phyloP scores from a whole-genome alignment of 108 stramenopile genomes.

The Aureococcus anophagefferens region DNA sequence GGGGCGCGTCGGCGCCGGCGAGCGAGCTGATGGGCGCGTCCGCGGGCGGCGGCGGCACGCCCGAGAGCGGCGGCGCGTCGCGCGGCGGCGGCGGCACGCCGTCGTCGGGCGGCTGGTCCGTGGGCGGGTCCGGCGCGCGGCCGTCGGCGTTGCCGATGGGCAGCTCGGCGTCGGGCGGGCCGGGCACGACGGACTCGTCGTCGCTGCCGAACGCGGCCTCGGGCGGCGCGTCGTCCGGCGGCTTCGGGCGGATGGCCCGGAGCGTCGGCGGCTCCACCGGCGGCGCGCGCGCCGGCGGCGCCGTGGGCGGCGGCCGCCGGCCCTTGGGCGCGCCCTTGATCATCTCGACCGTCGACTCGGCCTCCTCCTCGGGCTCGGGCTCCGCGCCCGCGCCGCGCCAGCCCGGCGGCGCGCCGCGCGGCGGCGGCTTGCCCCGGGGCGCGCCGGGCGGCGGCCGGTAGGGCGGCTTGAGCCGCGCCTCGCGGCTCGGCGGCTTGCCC shows the following conservation, averaged over 20 bases:
- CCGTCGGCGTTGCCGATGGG: no score
- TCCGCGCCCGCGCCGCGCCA: neutral
- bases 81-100: neutral
- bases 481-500: no score
- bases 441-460: slow-evolving; percentile 11
- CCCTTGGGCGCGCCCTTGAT: slow-evolving; percentile 1
- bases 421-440: slow-evolving; percentile 7
- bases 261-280: neutral
- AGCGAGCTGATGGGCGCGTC: neutral
- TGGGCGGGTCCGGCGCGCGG: no score
- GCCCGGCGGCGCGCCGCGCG: slow-evolving; percentile 1
- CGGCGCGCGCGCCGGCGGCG: neutral
- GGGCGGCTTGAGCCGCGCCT: neutral
- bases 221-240: neutral
- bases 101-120: neutral
- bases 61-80: neutral
- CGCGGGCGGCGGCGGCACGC: slow-evolving; percentile 4
- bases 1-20: slow-evolving; percentile 3
- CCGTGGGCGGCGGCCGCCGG: neutral
- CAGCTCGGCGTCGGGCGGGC: neutral
- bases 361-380: neutral
- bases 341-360: neutral
- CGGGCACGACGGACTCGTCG: neutral
- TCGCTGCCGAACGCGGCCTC: neutral
- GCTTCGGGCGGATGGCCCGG: neutral